Percentiles rank a stretch among this genome's conserved stretches.
These are phyloP conservation scores for Aquanectria penicillioides DNA, from an alignment of 2,329 filamentous ascomycete genomes.

Conservation along the genomic window DNA sequence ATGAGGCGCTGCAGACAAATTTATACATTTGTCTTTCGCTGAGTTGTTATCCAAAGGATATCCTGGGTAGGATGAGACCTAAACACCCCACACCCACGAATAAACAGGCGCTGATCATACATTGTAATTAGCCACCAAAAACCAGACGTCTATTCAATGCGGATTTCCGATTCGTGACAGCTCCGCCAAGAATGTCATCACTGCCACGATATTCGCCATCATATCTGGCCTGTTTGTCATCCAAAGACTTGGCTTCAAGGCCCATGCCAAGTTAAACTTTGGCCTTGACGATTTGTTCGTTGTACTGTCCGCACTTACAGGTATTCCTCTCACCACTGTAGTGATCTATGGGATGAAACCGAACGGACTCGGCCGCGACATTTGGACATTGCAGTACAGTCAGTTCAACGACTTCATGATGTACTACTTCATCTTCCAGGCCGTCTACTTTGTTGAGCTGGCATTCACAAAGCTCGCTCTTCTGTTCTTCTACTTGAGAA, in stretches of 20 bases:
- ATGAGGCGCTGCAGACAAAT: too few species aligned
- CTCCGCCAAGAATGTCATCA: background rate
- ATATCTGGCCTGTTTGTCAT: background rate
- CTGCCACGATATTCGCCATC: background rate
- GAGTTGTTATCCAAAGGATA: too few species aligned
- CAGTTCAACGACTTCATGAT: background rate
- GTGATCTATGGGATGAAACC: background rate
- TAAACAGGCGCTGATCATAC: too few species aligned
- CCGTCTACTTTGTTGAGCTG: constrained; percentile 33
- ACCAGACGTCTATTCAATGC: background rate
- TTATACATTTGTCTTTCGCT: too few species aligned
- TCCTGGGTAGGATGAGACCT: too few species aligned
- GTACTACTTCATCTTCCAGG: constrained; percentile 44
- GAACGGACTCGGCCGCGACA: background rate
- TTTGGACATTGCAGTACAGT: background rate
- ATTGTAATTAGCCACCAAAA: background rate
- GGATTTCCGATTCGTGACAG: background rate
- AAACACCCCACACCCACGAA: too few species aligned
- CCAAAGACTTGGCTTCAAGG: background rate
- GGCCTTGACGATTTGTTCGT: background rate
- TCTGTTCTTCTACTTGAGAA: background rate
- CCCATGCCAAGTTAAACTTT: background rate
- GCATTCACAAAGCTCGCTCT: background rate
- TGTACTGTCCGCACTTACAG: background rate
- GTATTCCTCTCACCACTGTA: background rate